Evolutionary conservation across 2,329 filamentous ascomycete species (phyloP).

Genomic region (Fusarium avenaceum): DNA sequence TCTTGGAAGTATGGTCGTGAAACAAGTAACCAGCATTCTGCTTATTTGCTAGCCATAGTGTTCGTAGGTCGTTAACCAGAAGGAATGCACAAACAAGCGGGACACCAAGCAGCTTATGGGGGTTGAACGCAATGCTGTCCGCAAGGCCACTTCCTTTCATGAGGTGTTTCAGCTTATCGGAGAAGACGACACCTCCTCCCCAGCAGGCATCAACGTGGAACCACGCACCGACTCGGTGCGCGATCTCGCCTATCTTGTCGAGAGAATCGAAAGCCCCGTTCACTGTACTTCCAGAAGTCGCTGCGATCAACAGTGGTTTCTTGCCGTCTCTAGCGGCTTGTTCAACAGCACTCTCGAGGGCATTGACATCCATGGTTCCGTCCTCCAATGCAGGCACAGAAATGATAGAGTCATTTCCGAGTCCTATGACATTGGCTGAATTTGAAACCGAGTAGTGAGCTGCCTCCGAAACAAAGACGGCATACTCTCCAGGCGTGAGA

Average conservation of each 20-base stretch:
- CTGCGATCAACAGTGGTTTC: not conserved
- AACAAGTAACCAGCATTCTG: slow-evolving; percentile 1
- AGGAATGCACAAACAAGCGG: slow-evolving; percentile 7
- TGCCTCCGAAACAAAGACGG: not conserved
- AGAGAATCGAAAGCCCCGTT: slow-evolving; percentile 2
- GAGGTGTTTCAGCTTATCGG: not conserved
- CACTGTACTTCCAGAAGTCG: slow-evolving; percentile 3
- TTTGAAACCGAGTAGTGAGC: slow-evolving; percentile 3
- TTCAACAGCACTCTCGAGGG: not conserved
- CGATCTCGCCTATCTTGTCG: not conserved
- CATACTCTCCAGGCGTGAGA: not conserved
- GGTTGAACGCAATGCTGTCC: not conserved
- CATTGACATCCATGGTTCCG: not conserved
- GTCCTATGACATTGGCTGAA: not conserved
- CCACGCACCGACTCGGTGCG: not conserved
- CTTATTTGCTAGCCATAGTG: not conserved
- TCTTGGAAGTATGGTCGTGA: not conserved
- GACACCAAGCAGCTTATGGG: not conserved
- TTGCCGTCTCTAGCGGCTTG: not conserved
- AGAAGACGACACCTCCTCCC: slow-evolving; percentile 3
- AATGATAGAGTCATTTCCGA: not conserved
- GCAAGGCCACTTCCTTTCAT: not conserved
- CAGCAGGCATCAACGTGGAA: slow-evolving; percentile 6
- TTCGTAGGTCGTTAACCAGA: not conserved
- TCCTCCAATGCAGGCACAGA: not conserved